Evolutionary conservation across 83 land plant genomes (phyloP).

Genomic region (Picea abies): DNA sequence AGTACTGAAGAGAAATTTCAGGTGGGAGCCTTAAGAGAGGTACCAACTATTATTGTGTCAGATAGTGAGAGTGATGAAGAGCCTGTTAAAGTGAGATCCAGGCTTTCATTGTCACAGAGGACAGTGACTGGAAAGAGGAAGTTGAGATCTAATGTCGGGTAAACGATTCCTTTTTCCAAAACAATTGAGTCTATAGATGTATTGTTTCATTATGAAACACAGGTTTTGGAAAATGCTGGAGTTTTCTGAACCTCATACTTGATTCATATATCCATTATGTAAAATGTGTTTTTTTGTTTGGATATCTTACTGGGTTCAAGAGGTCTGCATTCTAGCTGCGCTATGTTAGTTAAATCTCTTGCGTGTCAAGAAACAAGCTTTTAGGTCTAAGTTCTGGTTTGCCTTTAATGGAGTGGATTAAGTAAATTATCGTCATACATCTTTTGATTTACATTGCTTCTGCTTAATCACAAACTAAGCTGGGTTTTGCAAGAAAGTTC

Average conservation of each 20-base stretch:
- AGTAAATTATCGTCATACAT: not conserved
- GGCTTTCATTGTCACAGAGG: conserved; percentile 17
- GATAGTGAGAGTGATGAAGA: conserved; percentile 49
- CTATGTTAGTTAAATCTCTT: not conserved
- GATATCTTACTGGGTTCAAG: not conserved
- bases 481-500: not conserved
- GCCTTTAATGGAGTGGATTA: no score
- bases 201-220: not conserved
- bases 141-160: conserved; percentile 7
- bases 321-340: not conserved
- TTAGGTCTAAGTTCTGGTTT: not conserved
- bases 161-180: not conserved
- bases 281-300: not conserved
- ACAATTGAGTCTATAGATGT: no score
- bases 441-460: not conserved
- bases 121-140: conserved; percentile 14
- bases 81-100: conserved; percentile 15
- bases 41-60: conserved; percentile 22
- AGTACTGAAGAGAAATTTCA: not conserved
- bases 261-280: not conserved
- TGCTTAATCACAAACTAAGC: not conserved
- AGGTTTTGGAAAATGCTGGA: not conserved
- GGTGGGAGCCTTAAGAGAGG: not conserved
- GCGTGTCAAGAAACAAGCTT: not conserved
- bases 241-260: not conserved